Evolutionary conservation across 2,329 filamentous ascomycete genomes (phyloP), one percentile per base, ranked within the genome.

Genomic region (Pseudogymnoascus sp.): DNA sequence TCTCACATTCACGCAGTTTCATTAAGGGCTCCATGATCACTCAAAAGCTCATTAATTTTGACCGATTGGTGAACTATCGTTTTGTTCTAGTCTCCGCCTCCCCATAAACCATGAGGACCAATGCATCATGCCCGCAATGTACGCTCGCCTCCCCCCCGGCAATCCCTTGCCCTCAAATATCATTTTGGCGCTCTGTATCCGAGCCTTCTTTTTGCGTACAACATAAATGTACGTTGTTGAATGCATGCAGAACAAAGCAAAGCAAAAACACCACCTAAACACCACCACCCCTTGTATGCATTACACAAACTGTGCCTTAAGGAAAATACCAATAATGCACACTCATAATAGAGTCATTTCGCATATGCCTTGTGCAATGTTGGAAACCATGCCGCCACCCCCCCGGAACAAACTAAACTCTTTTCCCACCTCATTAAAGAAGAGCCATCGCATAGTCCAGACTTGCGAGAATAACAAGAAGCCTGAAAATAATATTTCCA

Each of bases 181-280:
- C 49, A 33, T 55, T 55, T 55, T 55, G 49, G 49, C 8, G 22
- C 28, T 33, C 28, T 5, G 12, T 33, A 55, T 55, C 49, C 28
- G 28, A 33, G 49, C 28, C 41, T 55, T 55, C 49, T 55, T 55
- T 55, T 55, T 55, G 49, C 45, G 49, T 35, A 55, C 28, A 55
- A 33, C 49, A 55, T 55, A 9, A 55, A 55, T 35, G 49, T 55
- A 55, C 49, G 49, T 55, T 33, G 49, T 35, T 55, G 16, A 25
- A 25, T 14, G 22, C 42, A 49, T 19, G 19, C 19, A 12, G 8
- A 39, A 45, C 22, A 45, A 19, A 55, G 5, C 12, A 55, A 33
- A 22, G 16, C 49, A 33, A 55, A 12, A 55, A 55, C 66, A 70
- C 66, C 65, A 70, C 69, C 70, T 71, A 70, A 72, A 73, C 69